phyloP scores from a whole-genome alignment of 1,284 basidiomycete genomes.

The Cryptococcus amylolentus region DNA sequence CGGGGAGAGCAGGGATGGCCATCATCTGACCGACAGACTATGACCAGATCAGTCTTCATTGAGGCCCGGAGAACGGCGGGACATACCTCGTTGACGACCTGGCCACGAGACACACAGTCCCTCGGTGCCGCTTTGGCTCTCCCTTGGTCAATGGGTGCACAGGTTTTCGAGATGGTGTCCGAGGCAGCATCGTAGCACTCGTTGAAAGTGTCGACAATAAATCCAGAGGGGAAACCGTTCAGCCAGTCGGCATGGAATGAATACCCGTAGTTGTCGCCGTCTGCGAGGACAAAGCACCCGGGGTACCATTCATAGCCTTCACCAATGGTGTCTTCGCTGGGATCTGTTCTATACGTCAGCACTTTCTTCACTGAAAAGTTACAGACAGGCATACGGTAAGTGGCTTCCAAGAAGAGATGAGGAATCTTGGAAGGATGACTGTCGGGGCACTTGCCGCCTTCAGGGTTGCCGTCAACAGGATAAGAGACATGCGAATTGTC shows the following conservation, averaged over 20 bases:
- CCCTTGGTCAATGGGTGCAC: constrained; percentile 10
- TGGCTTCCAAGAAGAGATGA: constrained; percentile 23
- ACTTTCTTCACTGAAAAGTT: background rate
- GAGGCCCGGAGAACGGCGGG: background rate
- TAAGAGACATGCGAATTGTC: constrained; percentile 38
- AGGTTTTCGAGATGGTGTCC: constrained; percentile 7
- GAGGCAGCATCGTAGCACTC: constrained; percentile 12
- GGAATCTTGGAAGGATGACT: constrained; percentile 19
- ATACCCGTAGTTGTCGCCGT: constrained; percentile 24
- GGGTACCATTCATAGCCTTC: constrained; percentile 31
- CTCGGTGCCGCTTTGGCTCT: constrained; percentile 4
- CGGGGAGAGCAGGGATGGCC: constrained; percentile 18
- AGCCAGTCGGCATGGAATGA: constrained; percentile 27
- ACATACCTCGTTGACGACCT: constrained; percentile 25
- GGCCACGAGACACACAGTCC: constrained; percentile 14
- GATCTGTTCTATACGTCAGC: background rate
- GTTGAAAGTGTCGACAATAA: constrained; percentile 20
- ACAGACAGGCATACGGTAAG: background rate
- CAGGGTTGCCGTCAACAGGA: constrained; percentile 25
- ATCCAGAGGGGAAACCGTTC: constrained; percentile 24
- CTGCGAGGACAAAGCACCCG: constrained; percentile 27
- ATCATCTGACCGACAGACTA: constrained; percentile 16
- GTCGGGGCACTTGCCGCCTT: constrained; percentile 20
- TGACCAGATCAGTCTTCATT: background rate
- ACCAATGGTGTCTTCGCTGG: constrained; percentile 13